Evolutionary conservation across 257 asterid species (phyloP), one percentile per base, ranked within the genome.

Genomic region (Orobanche coerulescens): DNA sequence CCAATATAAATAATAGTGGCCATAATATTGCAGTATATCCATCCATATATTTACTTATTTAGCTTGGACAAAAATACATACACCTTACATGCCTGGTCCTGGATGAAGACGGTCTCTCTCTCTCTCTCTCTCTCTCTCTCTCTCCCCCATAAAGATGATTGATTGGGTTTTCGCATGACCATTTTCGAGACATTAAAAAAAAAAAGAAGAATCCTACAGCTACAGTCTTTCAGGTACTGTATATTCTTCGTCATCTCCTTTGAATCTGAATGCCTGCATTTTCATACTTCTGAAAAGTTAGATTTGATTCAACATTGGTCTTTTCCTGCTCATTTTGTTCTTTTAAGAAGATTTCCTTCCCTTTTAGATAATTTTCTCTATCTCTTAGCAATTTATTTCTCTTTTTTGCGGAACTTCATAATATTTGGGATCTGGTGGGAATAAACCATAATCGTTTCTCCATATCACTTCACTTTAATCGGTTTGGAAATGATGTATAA

Each of bases 121-220:
- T 56, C 52, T 52, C 73, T 58, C 71, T 59, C 26, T 53, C 57
- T 22, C 30, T 64, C 18, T 40, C 19, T 49, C 30, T n/a, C n/a
- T n/a, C n/a, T n/a, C n/a, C n/a, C 40, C 47, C 71, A 5, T 47
- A 40, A 23, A 61, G 2, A 64, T 68, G 37, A 67, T 64, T 36
- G 10, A 53, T 73, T 73, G 65, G 66, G 71, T 69, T 69, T 55
- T 66, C 61, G 40, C 71, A 34, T 57, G 54, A 63, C 73, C 62
- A 68, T 68, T 72, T 71, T 75, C 75, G 44, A 72, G 72, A n/a
- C n/a, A n/a, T n/a, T n/a, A n/a, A 44, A 65, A 62, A 58, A 53
- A 34, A 0, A 30, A 62, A 53, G 62, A 62, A 42, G 66, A 55
- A 54, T 44, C 70, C 30, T 58, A 43, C 65, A 22, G 43, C 30